These are phyloP conservation scores for Westerdykella ornata DNA, from an alignment of 2,329 filamentous ascomycete genomes.

Conservation along the genomic window DNA sequence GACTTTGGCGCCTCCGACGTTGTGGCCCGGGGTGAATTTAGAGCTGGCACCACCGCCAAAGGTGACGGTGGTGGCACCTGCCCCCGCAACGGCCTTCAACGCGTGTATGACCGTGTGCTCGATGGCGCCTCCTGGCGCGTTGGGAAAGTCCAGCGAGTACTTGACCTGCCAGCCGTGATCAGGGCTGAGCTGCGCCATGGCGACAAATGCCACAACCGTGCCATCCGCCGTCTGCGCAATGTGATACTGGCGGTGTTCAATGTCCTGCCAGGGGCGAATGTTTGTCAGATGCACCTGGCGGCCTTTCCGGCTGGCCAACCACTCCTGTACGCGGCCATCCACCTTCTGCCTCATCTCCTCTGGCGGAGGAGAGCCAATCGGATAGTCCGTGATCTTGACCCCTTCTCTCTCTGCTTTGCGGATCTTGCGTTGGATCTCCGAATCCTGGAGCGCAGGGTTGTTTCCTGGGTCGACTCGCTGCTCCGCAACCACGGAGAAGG, in stretches of 20 bases:
- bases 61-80: constrained; percentile 63
- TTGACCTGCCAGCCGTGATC: constrained; percentile 88
- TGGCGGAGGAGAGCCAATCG: constrained; percentile 55
- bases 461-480: constrained; percentile 73
- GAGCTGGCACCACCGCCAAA: constrained; percentile 78
- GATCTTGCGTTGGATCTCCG: constrained; percentile 65
- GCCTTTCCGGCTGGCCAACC: constrained; percentile 74
- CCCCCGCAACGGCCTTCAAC: constrained; percentile 54
- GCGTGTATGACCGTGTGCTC: constrained; percentile 73
- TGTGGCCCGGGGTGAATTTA: constrained; percentile 69
- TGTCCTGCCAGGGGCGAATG: constrained; percentile 80
- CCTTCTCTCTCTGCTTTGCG: constrained; percentile 76
- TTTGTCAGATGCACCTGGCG: constrained; percentile 86
- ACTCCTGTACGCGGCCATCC: constrained; percentile 68
- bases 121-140: constrained; percentile 77
- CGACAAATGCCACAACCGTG: constrained; percentile 68
- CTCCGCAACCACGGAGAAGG: constrained; percentile 80
- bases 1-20: constrained; percentile 72
- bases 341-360: constrained; percentile 63
- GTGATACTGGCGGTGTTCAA: constrained; percentile 77
- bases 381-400: constrained; percentile 69
- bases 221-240: constrained; percentile 68
- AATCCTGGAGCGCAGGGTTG: constrained; percentile 60
- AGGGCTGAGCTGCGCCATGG: constrained; percentile 73
- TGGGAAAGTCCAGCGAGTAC: constrained; percentile 90